Percentiles rank a stretch among this genome's conserved stretches.
These are phyloP conservation scores for Aurinia saxatilis DNA, from an alignment of 345 rosid genomes.

Conservation along the genomic window DNA sequence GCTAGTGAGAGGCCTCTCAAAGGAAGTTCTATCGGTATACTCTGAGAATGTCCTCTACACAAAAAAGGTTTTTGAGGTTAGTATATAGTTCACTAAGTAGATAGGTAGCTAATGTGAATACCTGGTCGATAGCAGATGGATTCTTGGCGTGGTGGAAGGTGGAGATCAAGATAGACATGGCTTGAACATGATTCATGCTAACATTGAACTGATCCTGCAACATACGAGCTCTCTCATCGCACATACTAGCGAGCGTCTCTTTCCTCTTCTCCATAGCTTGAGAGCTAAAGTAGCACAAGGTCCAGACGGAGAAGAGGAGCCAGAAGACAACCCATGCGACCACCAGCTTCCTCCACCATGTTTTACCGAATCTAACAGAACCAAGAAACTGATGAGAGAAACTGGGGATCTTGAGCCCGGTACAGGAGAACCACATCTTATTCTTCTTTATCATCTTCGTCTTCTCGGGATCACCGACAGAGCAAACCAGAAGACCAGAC, in stretches of 20 bases:
- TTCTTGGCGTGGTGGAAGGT: slow-evolving; percentile 84
- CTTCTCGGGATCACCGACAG: slow-evolving; percentile 38
- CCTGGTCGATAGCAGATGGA: slow-evolving; percentile 98
- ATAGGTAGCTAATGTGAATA: slow-evolving; percentile 5
- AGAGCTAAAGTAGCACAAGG: slow-evolving; percentile 57
- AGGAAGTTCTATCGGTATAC: slow-evolving; percentile 92
- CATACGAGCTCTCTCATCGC: slow-evolving; percentile 98
- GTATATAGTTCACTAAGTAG: slow-evolving; percentile 19
- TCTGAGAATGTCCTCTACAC: slow-evolving; percentile 74
- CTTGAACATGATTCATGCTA: slow-evolving; percentile 96
- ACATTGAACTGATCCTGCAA: slow-evolving; percentile 98
- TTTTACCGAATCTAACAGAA: slow-evolving; percentile 45
- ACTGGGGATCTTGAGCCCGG: slow-evolving; percentile 66
- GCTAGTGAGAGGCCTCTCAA: slow-evolving; percentile 97
- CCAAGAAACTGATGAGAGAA: slow-evolving; percentile 47
- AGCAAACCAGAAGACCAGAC: slow-evolving; percentile 40
- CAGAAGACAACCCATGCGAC: slow-evolving; percentile 54
- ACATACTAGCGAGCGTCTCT: slow-evolving; percentile 76
- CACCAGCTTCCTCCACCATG: slow-evolving; percentile 62
- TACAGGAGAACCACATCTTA: slow-evolving; percentile 45
- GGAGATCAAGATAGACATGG: slow-evolving; percentile 91
- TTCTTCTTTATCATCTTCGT: slow-evolving; percentile 34
- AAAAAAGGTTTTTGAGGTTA: slow-evolving; percentile 26
- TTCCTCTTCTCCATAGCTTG: slow-evolving; percentile 76
- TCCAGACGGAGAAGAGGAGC: slow-evolving; percentile 40